Base-by-base conservation (phyloP, 371 early-diverging fungal species). In the Actinomortierella ambigua region DNA sequence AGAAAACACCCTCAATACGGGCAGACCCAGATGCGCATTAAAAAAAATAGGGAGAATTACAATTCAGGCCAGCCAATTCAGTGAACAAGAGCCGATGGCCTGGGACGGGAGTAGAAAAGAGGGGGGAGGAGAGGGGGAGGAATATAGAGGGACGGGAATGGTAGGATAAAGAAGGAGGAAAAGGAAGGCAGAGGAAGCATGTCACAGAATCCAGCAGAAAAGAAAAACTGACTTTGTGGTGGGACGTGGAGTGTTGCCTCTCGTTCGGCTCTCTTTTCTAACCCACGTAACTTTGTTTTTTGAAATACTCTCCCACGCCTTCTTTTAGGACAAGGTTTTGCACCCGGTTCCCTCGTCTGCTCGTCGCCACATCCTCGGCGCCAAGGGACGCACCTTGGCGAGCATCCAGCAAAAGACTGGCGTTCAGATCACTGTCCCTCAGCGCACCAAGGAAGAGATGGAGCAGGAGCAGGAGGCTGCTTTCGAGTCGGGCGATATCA, bases 361-460 rank as follows among this genome's bases (percentile, higher is more conserved):
- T 18, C 90, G 94, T 58, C 88, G 92, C 20, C 90, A 88, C 77
- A 82, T 98, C 28, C 81, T 96, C 40, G 98, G 98, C 57, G 71
- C 89, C 44, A 91, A 90, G 63, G 97, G 97, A 40, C 77, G 85
- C 48, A 93, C 87, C 24, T 79, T 97, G 55, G 82, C 88, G 70
- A 80, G 80, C 43, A 89, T 98, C 58, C 90, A 88, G 66, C 65
- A 68, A 18, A 86, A 87, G 58, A 95, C 97, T 5, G 83, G 87
- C 55, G 91, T 93, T n/a, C 71, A 76, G 9, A 91, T 98, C 71
- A 81, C 86, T 51, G 82, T 96, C 41, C 87, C 89, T 29, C 86
- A 85, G 28, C 84, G 89, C 29, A 76, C 77, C 47, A 60, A 60
- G 34, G 49, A 63, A 8, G 23, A 54, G 26, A 63, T 46, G 9